Evolutionary conservation across 805 yeast species (phyloP), one percentile per base, ranked within the genome.

Genomic region (Vanderwaltozyma tropicalis): DNA sequence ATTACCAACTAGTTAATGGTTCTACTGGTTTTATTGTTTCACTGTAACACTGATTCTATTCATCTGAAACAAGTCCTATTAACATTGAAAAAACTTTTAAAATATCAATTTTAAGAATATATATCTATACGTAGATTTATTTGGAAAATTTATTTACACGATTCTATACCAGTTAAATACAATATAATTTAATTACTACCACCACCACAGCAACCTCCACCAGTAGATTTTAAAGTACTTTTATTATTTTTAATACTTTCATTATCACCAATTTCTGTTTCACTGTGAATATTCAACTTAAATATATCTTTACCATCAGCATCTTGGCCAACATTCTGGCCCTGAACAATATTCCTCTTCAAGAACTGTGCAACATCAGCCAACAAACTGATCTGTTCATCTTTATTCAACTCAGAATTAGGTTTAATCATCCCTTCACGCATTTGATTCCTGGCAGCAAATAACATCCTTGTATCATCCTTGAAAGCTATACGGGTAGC

Each of bases 251-350:
- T 82, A 47, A 84, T 71, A 32, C 76, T 69, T 26, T 87, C 94
- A 57, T 89, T 89, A 54, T 87, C 95, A 15, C 96, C 97, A 37
- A 89, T 65, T 60, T 89, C 97, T 0, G 94, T 83, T 34, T 80
- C 75, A 34, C 74, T 62, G 54, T 86, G 96, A 47, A 89, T 78
- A 47, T 80, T 80, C 50, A 89, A 67, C 35, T 52, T 55, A 24
- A 54, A 59, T 9, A 43, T 45, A 13, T 52, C 47, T 28, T 48
- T 46, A 1, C 26, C 26, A 27, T 21, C 35, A 8, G 34, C 4
- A n/a, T 26, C 40, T 6, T 27, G 37, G 11, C 41, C 64, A 2
- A 52, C 58, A 48, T 62, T 69, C 43, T 62, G 66, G 7, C 94
- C 97, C 62, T 89, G 98, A 3, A 89, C 96, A n/a, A 89, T 68